Evolutionary conservation across 1,284 basidiomycete genomes (phyloP).

Genomic region (Rhodotorula sp.): DNA sequence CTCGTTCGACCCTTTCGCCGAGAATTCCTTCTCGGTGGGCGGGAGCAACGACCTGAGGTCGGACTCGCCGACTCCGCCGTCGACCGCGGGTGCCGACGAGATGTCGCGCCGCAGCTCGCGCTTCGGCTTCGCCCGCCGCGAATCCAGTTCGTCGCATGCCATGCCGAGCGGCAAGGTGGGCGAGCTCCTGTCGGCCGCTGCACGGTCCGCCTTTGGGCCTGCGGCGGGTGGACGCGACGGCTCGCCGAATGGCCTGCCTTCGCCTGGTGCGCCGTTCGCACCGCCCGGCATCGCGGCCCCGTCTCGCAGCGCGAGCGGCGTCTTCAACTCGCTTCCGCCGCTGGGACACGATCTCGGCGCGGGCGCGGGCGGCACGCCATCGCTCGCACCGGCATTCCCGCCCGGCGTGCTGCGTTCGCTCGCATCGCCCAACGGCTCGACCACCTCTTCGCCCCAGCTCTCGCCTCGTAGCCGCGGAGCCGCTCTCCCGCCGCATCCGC

Average conservation of each 20-base stretch:
- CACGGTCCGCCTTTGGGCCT: conserved; percentile 2
- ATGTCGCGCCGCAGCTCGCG: conserved; percentile 30
- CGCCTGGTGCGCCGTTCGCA: conserved; percentile 18
- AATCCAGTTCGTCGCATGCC: conserved; percentile 6
- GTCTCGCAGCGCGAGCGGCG: neutral
- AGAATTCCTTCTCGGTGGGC: conserved; percentile 10
- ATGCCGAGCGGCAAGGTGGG: conserved; percentile 5
- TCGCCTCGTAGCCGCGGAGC: conserved; percentile 24
- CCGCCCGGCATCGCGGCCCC: conserved; percentile 32
- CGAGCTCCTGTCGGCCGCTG: conserved; percentile 15
- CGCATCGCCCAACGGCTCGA: conserved; percentile 27
- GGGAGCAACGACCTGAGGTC: conserved; percentile 22
- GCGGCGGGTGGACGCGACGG: conserved; percentile 5
- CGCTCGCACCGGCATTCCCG: conserved; percentile 23
- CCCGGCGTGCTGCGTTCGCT: conserved; percentile 31
- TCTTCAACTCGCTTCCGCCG: neutral
- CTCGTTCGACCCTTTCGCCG: conserved; percentile 41
- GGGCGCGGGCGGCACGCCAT: neutral
- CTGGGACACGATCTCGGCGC: neutral
- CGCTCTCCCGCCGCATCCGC: conserved; percentile 2
- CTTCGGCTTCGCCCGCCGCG: conserved; percentile 37
- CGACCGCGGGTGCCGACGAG: conserved; percentile 20
- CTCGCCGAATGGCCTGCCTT: conserved; percentile 5
- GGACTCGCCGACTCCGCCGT: conserved; percentile 29
- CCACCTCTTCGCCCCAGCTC: conserved; percentile 36